Evolutionary conservation across 1,284 basidiomycete species (phyloP), one percentile per base, ranked within the genome.

Genomic region (Waitea zeae): DNA sequence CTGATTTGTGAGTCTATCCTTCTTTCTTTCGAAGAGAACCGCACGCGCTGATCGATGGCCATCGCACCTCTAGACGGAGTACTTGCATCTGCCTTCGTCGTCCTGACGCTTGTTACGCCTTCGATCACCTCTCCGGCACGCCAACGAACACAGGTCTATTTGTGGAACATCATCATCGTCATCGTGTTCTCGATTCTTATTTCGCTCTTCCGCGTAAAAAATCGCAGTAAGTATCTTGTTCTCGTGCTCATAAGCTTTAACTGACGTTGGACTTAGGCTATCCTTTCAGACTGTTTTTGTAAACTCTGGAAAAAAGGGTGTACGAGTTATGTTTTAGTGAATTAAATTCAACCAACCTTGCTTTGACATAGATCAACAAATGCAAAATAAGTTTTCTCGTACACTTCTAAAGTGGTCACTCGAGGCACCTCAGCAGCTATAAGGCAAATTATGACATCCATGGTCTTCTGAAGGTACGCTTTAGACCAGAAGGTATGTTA

Each of bases 121-220:
- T 66, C 70, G 37, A 79, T 93, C 52, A 54, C 65, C 28, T 84
- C 84, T 13, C 70, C 81, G 0, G 49, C 56, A 29, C 73, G 79
- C 39, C 93, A 98, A 53, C 70, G 86, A 20, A 50, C 79, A 17
- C 90, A 90, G 45, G 64, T 95, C 17, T 93, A 93, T 51, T 63
- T 96, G 24, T 97, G 89, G 88, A 72, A 76, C 2, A 71, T 63
- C 1, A 75, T 96, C 38, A 67, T 86, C 39, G 59, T 95, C 51
- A 62, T 89, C 45, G 65, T 95, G 39, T 90, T 90, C 54, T 92
- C 88, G 33, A 63, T 93, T 42, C 62, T 98, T 31, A 61, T 97
- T 37, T 83, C 82, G 32, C 51, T 98, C 30, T 98, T 98, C 68
- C 72, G 74, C 49, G 63, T 90, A 43, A 98, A 98, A 62, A 95